phyloP scores from a whole-genome alignment of 306 rosid genomes.

The Cercis canadensis region DNA sequence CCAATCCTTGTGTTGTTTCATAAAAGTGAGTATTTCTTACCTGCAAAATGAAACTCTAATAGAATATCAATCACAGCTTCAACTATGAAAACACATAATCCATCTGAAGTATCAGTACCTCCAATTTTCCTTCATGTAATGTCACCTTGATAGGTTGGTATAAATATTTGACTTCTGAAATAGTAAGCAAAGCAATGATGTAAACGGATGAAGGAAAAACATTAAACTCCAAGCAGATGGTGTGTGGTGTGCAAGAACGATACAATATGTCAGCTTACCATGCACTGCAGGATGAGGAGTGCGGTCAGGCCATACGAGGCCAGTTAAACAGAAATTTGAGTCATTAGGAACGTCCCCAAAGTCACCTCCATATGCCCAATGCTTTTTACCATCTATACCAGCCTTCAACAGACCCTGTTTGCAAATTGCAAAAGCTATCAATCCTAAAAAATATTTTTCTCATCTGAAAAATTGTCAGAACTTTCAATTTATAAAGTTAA shows the following conservation, averaged over 20 bases:
- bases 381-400: constrained; percentile 59
- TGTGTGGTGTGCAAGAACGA: neutral
- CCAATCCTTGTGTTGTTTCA: constrained; percentile 76
- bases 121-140: constrained; percentile 54
- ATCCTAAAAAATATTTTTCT: neutral
- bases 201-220: constrained; percentile 9
- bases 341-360: constrained; percentile 93
- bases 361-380: constrained; percentile 99
- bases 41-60: constrained; percentile 51
- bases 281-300: constrained; percentile 91
- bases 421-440: constrained; percentile 26
- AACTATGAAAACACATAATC: constrained; percentile 25
- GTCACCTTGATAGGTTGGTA: constrained; percentile 90
- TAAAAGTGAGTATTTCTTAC: constrained; percentile 73
- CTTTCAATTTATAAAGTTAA: neutral
- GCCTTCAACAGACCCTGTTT: constrained; percentile 72
- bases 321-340: constrained; percentile 85
- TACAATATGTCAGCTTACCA: constrained; percentile 51
- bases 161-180: constrained; percentile 85
- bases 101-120: constrained; percentile 49
- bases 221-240: constrained; percentile 7
- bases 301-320: constrained; percentile 86
- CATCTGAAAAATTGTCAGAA: no score
- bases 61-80: constrained; percentile 21
- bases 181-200: constrained; percentile 31